Conservation (phyloP, 1,284 basidiomycete species). For the Mycosarcoma maydis region DNA sequence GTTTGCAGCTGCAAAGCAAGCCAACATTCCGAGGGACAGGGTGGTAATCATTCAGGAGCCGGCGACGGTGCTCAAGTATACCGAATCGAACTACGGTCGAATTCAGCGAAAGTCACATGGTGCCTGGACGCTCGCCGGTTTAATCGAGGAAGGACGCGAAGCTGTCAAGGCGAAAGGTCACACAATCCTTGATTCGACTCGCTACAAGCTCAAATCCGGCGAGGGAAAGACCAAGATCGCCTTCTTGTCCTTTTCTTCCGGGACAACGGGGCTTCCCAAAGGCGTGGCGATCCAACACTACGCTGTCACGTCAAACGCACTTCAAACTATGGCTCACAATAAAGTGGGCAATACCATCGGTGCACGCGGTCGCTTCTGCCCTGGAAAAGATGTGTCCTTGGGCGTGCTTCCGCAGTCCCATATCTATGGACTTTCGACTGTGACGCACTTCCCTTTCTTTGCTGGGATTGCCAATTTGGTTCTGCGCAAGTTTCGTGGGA, state of each 20-base stretch:
- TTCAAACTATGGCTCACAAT: slow-evolving; percentile 65
- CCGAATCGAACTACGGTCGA: slow-evolving; percentile 40
- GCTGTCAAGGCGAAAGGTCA: slow-evolving; percentile 69
- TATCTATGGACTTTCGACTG: slow-evolving; percentile 61
- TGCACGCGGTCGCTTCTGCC: slow-evolving; percentile 40
- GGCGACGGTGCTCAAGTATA: slow-evolving; percentile 32
- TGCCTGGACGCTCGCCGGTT: slow-evolving; percentile 69
- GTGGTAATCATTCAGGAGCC: slow-evolving; percentile 49
- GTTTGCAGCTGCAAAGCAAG: slow-evolving; percentile 71
- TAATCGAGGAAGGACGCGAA: slow-evolving; percentile 68
- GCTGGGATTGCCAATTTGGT: slow-evolving; percentile 57
- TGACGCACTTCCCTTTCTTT: slow-evolving; percentile 60
- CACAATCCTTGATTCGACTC: slow-evolving; percentile 69
- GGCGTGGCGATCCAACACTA: slow-evolving; percentile 64
- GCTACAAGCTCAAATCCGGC: slow-evolving; percentile 71
- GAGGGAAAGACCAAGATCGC: slow-evolving; percentile 73
- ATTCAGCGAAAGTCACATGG: slow-evolving; percentile 48
- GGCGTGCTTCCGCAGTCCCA: slow-evolving; percentile 54
- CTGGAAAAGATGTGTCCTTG: slow-evolving; percentile 52
- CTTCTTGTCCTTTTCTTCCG: slow-evolving; percentile 67
- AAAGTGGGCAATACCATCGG: slow-evolving; percentile 35
- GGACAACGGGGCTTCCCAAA: slow-evolving; percentile 67
- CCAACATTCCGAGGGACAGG: slow-evolving; percentile 71
- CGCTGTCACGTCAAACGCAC: slow-evolving; percentile 55
- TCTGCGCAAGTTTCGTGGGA: slow-evolving; percentile 54